Base-by-base conservation (phyloP, 2,329 filamentous ascomycete genomes). In the Fusarium keratoplasticum region DNA sequence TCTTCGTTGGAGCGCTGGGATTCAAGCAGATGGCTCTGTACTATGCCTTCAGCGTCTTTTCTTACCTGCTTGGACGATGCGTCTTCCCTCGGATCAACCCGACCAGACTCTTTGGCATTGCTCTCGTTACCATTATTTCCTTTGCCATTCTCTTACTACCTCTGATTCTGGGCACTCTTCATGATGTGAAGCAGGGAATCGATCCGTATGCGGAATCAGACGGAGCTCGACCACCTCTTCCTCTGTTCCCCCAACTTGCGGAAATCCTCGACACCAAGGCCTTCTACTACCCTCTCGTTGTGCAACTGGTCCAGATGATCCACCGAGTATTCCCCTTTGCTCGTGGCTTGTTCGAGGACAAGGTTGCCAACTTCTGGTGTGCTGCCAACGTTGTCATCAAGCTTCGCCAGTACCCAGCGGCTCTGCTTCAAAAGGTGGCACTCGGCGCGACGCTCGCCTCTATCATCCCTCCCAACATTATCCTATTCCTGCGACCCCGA, bases 11-110 rank as follows among this genome's bases (percentile, higher is more conserved):
- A 18, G 94, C 96, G 4, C 87, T 99, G n/a, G 95, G 95, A 7
- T 99, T 98, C 87, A 99, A 99, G 86, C 96, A 99, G 83, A 99
- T 99, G 97, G 96, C 96, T 1, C 88, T 99, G 18, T 99, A 98
- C 85, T 99, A 98, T 83, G 95, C 97, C 4, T 95, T 97, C 16
- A 92, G 93, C 22, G 92, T 98, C 66, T 98, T 98, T 81, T 93
- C 95, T 35, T 99, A 95, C 80, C 90, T 99, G 2, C 86, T 98
- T 1, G 96, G 96, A 10, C 91, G 92, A 79, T 98, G 95, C 80
- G 77, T 97, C n/a, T 92, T 92, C 72, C 95, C 95, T 1, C 87
- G 87, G 13, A 83, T 95, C 77, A 92, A 93, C 65, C 77, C 92
- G 3, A 81, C 88, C 0, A 91, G 95, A 4, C 89, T 98, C 27